Evolutionary conservation across 192 early-diverging fungal genomes (phyloP).

Genomic region (Coemansia reversa): DNA sequence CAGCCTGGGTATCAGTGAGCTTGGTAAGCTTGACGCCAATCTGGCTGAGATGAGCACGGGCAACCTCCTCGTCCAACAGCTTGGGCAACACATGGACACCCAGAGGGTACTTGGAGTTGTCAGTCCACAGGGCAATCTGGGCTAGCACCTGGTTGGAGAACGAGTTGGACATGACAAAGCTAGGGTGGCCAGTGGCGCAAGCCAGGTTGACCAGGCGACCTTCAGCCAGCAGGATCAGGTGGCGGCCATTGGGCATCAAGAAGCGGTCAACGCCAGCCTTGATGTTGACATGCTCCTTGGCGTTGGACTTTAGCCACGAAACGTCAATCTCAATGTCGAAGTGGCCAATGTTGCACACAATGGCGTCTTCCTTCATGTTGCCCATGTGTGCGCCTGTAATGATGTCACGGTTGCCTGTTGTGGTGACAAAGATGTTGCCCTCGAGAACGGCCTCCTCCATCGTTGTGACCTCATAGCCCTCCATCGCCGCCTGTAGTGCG

Average conservation of each 20-base stretch:
- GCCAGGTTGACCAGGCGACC: slow-evolving; percentile 99
- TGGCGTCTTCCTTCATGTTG: slow-evolving; percentile 96
- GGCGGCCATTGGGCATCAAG: slow-evolving; percentile 84
- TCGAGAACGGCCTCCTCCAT: slow-evolving; percentile 92
- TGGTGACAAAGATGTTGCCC: slow-evolving; percentile 98
- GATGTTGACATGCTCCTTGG: slow-evolving; percentile 85
- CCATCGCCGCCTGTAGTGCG: slow-evolving; percentile 98
- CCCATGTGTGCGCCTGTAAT: slow-evolving; percentile 90
- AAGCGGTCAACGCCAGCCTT: slow-evolving; percentile 99
- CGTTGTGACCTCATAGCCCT: slow-evolving; percentile 99
- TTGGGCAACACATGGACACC: slow-evolving; percentile 99
- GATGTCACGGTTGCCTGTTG: slow-evolving; percentile 98
- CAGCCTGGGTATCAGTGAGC: slow-evolving; percentile 64
- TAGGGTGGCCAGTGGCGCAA: slow-evolving; percentile 98
- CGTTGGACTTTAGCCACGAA: slow-evolving; percentile 97
- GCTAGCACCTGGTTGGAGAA: slow-evolving; percentile 99
- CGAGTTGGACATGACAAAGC: slow-evolving; percentile 99
- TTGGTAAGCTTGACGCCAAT: slow-evolving; percentile 93
- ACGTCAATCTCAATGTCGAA: slow-evolving; percentile 99
- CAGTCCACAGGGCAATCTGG: slow-evolving; percentile 98
- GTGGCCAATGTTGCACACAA: slow-evolving; percentile 99
- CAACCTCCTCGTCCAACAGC: slow-evolving; percentile 99
- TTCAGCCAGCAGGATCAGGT: slow-evolving; percentile 97
- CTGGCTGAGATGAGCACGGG: slow-evolving; percentile 89
- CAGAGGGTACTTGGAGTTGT: slow-evolving; percentile 78